Evolutionary conservation across 208 protist species (phyloP).

Genomic region (Entamoeba moshkovskii): DNA sequence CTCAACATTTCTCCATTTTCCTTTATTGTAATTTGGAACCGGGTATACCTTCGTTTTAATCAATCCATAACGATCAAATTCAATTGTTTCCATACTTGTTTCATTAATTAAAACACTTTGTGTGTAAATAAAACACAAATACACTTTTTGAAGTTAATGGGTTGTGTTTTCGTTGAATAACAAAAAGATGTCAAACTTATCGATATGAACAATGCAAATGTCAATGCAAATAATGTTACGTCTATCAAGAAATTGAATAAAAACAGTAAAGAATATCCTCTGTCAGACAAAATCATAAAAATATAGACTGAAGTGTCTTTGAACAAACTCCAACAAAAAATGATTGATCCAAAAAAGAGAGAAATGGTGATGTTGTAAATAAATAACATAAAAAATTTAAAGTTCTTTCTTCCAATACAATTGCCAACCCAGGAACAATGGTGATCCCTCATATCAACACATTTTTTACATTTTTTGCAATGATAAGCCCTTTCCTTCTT

Average conservation of each 20-base stretch:
- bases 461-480: background rate
- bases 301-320: background rate
- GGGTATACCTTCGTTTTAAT: background rate
- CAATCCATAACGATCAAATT: background rate
- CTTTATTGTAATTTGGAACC: too few relatives aligned
- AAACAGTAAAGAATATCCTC: background rate
- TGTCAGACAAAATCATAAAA: background rate
- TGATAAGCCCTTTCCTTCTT: background rate
- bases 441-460: background rate
- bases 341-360: background rate
- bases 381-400: background rate
- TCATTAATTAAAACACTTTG: background rate
- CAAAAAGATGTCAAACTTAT: background rate
- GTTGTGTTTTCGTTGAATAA: background rate
- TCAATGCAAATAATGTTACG: background rate
- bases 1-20: too few relatives aligned
- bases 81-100: background rate
- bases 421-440: background rate
- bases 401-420: background rate
- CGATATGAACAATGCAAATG: background rate
- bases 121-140: background rate
- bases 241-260: background rate
- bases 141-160: background rate
- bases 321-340: background rate
- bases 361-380: background rate